Evolutionary conservation across 495 filamentous ascomycete genomes (phyloP).

Genomic region (Rusavskia elegans): DNA sequence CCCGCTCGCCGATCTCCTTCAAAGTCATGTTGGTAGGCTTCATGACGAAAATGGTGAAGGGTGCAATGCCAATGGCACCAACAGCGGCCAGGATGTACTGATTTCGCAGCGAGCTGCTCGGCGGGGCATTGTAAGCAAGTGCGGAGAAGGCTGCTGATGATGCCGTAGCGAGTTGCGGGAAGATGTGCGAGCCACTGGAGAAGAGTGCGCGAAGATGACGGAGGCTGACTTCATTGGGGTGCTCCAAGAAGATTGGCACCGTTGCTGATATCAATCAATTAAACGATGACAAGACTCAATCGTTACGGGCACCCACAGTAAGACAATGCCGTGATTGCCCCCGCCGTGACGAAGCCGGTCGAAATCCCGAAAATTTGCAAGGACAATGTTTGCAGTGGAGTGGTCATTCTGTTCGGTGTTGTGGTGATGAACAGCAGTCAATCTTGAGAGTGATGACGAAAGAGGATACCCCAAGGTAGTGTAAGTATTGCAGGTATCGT

Average conservation of each 20-base stretch:
- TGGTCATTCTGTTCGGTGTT: neutral
- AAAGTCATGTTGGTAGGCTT: neutral
- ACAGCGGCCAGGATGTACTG: neutral
- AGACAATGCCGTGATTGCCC: neutral
- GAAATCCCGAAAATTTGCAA: neutral
- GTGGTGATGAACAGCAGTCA: no score
- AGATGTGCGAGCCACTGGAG: constrained; percentile 1
- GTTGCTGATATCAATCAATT: neutral
- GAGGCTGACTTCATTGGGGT: neutral
- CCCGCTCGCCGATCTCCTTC: neutral
- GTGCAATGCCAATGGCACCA: neutral
- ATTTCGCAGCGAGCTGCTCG: neutral
- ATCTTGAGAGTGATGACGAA: no score
- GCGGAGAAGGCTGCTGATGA: neutral
- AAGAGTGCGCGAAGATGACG: neutral
- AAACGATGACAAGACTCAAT: neutral
- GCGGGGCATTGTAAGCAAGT: neutral
- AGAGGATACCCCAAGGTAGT: no score
- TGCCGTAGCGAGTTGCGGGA: neutral
- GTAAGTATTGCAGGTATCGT: no score
- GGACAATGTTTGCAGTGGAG: neutral
- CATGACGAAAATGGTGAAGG: neutral
- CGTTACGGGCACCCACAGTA: neutral
- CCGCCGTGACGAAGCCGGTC: neutral
- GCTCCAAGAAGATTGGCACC: neutral